Evolutionary conservation across 805 yeast species (phyloP), one percentile per base, ranked within the genome.

Genomic region (Candida vartiovaarae): DNA sequence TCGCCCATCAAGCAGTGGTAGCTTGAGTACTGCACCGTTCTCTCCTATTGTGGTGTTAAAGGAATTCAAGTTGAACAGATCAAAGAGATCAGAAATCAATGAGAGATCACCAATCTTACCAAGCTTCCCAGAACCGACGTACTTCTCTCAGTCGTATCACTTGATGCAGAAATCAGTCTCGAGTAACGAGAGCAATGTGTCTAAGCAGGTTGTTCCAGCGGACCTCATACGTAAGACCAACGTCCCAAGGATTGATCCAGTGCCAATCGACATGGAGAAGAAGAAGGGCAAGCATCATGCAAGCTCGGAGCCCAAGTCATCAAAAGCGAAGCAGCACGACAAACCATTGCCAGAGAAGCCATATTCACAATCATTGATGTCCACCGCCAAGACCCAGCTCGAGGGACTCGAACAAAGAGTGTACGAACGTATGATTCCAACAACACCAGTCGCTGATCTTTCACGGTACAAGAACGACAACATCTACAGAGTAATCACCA

Each of bases 331-430:
- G 24, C 8, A n/a, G 20, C 8, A 30, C 25, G n/a, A 46, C n/a
- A 55, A 54, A 38, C 57, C 59, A 34, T 34, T 57, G n/a, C 60
- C 61, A 9, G 29, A 30, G 4, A 47, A 44, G 36, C 59, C 54
- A 39, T 29, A 23, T 2, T 15, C 36, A 3, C 6, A 24, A 4
- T 36, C 34, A 4, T 5, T 10, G 7, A 7, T n/a, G 11, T 27
- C 40, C 8, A 9, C 15, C 5, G 30, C 39, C 5, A 20, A 24
- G 11, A 23, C 34, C 8, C 11, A 53, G 2, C 40, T 55, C 6
- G 48, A 47, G 28, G 59, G 60, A 2, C 34, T 56, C 3, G 59
- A 57, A 39, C 41, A 50, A 26, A 34, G 46, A 9, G 48, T 53
- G 3, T 36, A 41, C 35, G 30, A 51, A 32, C 46, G 55, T 30